Evolutionary conservation across 2,329 filamentous ascomycete genomes (phyloP).

Genomic region (Phialocephala subalpina): DNA sequence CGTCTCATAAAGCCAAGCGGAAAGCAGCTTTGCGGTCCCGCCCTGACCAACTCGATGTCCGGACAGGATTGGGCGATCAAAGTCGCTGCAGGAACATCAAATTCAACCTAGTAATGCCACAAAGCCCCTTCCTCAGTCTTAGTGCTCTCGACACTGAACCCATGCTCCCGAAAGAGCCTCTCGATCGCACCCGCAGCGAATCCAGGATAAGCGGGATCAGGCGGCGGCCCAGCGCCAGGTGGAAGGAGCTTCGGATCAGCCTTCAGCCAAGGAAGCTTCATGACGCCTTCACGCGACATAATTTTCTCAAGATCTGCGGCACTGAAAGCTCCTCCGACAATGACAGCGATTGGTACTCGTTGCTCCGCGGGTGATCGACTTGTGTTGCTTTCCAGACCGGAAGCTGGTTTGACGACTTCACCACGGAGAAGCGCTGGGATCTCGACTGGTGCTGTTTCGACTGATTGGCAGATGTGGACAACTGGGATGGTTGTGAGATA

Average conservation of each 20-base stretch:
- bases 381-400: neutral
- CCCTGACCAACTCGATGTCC: no score
- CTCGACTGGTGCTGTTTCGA: neutral
- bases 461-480: neutral
- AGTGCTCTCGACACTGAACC: neutral
- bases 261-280: neutral
- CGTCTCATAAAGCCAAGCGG: no score
- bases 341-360: neutral
- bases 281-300: neutral
- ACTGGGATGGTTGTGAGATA: neutral
- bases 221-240: no score
- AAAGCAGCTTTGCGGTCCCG: no score
- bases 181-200: neutral
- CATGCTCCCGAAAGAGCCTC: neutral
- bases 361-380: neutral
- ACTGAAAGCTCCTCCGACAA: neutral
- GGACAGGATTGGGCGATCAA: no score
- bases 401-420: neutral
- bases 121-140: neutral
- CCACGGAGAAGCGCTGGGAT: neutral
- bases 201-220: neutral
- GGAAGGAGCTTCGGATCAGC: neutral
- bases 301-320: neutral
- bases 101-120: neutral
- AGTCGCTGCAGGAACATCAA: neutral